Base-by-base conservation (phyloP, 352 stramenopile species). In the Phytophthora quininea region DNA sequence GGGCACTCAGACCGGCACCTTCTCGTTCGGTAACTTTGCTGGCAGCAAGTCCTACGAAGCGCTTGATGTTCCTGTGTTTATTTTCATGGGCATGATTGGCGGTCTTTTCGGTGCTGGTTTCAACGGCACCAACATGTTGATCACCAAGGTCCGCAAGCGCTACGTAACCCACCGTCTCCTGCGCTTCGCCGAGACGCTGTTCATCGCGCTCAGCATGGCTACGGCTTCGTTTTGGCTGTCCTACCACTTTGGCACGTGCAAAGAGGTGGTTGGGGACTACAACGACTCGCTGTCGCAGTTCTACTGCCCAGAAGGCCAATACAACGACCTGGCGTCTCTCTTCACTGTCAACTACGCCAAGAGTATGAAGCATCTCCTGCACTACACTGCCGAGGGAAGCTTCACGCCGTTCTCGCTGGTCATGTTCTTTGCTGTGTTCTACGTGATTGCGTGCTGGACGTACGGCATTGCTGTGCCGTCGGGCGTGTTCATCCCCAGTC, bases 391-490 rank as follows among this genome's bases (percentile, higher is more conserved):
- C 33, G 78, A 89, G 46, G 72, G 71, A 0, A 98, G 93, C 33
- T 99, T 99, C 76, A 98, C 89, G 38, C 91, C 88, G 6, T 86
- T 81, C n/a, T 98, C 96, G 24, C 73, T 99, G 1, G 89, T 98
- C 55, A 79, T 99, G 31, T 99, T 99, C 77, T 99, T 99, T 78
- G 70, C 94, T 10, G 93, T 98, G 15, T 99, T 98, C 64, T 97
- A 96, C 71, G 49, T 94, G 15, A 80, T 98, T 30, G 93, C 96
- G 19, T 98, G 94, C 61, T 82, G 98, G 69, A 98, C 96, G 0
- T 99, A 99, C 75, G 97, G 97, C 35, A 98, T 99, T 60, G 89
- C 96, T 3, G 95, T 99, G n/a, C 97, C 98, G 4, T 97, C 86
- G 47, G 97, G 97, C 40, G 80, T 99, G 12, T 99, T 99, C 74